A percentile compares a stretch with the other conserved stretches of the same genome.
Evolutionary conservation across 2,329 filamentous ascomycete genomes (phyloP).

Genomic region (Neospermospora avenae): DNA sequence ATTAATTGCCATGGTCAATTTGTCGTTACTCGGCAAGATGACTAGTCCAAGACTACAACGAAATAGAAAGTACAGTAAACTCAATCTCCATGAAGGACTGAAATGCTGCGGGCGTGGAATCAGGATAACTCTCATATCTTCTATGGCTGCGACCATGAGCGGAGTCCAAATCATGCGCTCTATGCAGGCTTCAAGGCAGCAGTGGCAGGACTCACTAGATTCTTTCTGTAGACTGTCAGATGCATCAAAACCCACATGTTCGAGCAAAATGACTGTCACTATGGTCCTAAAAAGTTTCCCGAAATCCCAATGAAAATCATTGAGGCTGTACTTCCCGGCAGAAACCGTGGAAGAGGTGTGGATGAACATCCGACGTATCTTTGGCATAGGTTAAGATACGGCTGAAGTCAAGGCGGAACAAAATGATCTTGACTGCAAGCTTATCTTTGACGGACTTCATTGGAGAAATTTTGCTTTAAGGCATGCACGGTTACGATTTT

Average conservation of each 20-base stretch:
- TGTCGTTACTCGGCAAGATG: slow-evolving; percentile 72
- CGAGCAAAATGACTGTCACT: slow-evolving; percentile 61
- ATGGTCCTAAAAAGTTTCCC: slow-evolving; percentile 44
- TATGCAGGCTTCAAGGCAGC: slow-evolving; percentile 76
- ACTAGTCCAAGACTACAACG: slow-evolving; percentile 30
- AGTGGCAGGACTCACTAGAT: slow-evolving; percentile 72
- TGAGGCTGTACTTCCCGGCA: background rate
- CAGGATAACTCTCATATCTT: slow-evolving; percentile 67
- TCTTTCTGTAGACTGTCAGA: slow-evolving; percentile 55
- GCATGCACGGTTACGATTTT: too few species aligned
- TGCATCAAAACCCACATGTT: slow-evolving; percentile 67
- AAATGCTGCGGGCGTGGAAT: slow-evolving; percentile 67
- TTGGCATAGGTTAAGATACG: too few species aligned
- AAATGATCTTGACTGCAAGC: background rate
- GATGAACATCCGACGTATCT: background rate
- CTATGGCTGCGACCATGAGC: slow-evolving; percentile 45
- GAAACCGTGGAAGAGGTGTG: background rate
- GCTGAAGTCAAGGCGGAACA: background rate
- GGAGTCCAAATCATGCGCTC: slow-evolving; percentile 66
- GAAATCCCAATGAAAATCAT: background rate
- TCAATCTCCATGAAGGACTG: slow-evolving; percentile 10
- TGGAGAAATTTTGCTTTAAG: too few species aligned
- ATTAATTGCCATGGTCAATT: slow-evolving; percentile 67
- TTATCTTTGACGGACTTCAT: background rate
- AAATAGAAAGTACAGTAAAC: too few species aligned